Evolutionary conservation across 495 filamentous ascomycete species (phyloP).

Genomic region (Penicillium paxilli): DNA sequence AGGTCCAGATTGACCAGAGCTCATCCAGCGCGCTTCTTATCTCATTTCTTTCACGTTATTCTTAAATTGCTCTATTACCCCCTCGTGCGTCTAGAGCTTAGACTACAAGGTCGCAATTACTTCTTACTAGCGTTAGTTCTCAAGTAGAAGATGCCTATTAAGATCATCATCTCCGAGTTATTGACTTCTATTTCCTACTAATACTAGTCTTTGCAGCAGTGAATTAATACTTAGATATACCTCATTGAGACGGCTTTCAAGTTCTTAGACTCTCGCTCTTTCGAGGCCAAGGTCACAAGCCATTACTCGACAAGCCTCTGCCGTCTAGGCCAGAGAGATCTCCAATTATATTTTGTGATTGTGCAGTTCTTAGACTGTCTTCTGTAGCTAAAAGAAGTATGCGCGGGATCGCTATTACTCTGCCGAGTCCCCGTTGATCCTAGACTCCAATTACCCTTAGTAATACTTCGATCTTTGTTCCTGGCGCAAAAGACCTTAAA

Average conservation of each 20-base stretch:
- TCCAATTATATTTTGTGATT: conserved; percentile 4
- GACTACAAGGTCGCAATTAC: conserved; percentile 1
- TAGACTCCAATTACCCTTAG: not conserved
- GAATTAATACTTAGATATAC: not conserved
- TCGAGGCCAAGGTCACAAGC: conserved; percentile 1
- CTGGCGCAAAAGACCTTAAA: conserved; percentile 4
- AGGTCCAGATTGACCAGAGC: not conserved
- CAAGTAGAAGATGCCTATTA: conserved; percentile 1
- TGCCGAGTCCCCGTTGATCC: conserved; percentile 2
- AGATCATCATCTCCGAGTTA: not conserved
- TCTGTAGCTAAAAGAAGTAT: not conserved
- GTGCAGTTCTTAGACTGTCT: not conserved
- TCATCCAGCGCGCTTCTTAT: not conserved
- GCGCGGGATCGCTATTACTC: not conserved
- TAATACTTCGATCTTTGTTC: conserved; percentile 3
- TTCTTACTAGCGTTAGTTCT: conserved; percentile 1
- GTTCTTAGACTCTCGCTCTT: conserved; percentile 3
- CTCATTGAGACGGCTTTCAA: conserved; percentile 3
- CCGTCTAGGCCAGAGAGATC: not conserved
- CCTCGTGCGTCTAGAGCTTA: not conserved
- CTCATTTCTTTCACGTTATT: not conserved
- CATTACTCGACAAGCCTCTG: conserved; percentile 1
- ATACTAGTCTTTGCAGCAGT: not conserved
- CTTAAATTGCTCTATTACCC: not conserved
- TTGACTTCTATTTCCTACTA: not conserved